phyloP scores from a whole-genome alignment of 208 protist genomes.

The Herpetomonas tarakana region DNA sequence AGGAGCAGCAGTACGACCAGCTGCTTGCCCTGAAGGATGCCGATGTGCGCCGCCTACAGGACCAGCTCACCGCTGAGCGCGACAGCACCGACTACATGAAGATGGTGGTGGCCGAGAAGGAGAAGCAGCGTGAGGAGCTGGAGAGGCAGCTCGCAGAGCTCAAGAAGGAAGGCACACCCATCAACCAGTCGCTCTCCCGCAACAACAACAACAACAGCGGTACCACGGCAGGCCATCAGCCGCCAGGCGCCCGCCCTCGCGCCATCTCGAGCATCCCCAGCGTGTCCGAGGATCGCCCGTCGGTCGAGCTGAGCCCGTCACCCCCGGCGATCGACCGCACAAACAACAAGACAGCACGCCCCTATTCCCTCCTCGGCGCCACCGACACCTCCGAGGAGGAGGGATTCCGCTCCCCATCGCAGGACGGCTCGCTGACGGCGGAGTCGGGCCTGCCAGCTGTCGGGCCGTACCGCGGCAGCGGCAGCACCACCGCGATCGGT shows the following conservation, averaged over 20 bases:
- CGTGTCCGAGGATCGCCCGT: slow-evolving; percentile 6
- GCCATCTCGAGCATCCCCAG: slow-evolving; percentile 2
- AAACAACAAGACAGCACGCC: slow-evolving; percentile 1
- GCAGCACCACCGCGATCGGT: no score
- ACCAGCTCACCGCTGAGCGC: slow-evolving; percentile 9
- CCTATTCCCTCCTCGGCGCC: neutral
- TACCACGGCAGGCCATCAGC: no score
- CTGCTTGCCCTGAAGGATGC: neutral
- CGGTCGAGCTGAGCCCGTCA: slow-evolving; percentile 14
- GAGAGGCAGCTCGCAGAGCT: slow-evolving; percentile 15
- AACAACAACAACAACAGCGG: no score
- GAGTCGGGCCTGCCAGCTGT: neutral
- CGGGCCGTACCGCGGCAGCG: no score
- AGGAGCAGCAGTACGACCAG: neutral
- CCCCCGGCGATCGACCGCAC: slow-evolving; percentile 7
- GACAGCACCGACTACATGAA: slow-evolving; percentile 13
- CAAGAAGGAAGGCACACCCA: slow-evolving; percentile 5
- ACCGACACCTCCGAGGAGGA: slow-evolving; percentile 2
- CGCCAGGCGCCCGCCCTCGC: neutral
- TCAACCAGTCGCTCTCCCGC: slow-evolving; percentile 2
- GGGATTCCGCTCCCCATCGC: neutral
- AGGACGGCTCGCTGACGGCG: neutral
- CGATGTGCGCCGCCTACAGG: neutral
- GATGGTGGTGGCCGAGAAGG: slow-evolving; percentile 9
- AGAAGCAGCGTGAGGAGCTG: slow-evolving; percentile 9